Evolutionary conservation across 306 rosid genomes (phyloP), one percentile per base, ranked within the genome.

Genomic region (Casuarina glauca): DNA sequence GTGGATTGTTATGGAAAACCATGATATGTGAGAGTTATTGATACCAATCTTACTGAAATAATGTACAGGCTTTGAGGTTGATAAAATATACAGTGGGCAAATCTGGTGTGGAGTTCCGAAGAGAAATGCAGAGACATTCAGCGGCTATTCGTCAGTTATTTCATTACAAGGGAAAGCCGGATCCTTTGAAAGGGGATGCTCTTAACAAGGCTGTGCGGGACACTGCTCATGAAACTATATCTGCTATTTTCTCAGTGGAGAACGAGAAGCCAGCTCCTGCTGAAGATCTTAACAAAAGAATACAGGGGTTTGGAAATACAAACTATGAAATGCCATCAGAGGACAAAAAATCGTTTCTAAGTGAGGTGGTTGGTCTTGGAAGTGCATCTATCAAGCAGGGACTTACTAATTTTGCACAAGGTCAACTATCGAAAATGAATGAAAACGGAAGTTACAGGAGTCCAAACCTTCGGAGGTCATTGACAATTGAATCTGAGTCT

Each of bases 51-150:
- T 81, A 49, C 51, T 82, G 43, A 50, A 70, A 68, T 70, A 61
- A 77, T 74, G 16, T 73, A 75, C 91, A 96, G 98, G 94, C 97
- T 77, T 82, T 96, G 48, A 90, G 99, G 78, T 90, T 96, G 93
- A 96, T 93, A 58, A 96, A 93, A 81, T 96, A 96, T 74, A 74
- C 83, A 1, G 93, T 96, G 84, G 98, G 89, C 42, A 96, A 96
- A 84, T 93, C 99, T 68, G 99, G 99, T 80, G 93, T 84, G 54
- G 99, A 96, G 87, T 96, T 96, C 82, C 86, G 96, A 87, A 96
- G 97, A 84, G 99, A 96, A 87, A 91, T 96, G 96, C 99, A 96
- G 86, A 93, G 98, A 87, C 92, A 91, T 81, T 93, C 98, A 44
- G 98, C 85, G 55, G 94, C 94, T 1, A 87, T 93, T 84, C 96